phyloP scores from a whole-genome alignment of 2,329 filamentous ascomycete genomes.

The Botryotinia calthae region DNA sequence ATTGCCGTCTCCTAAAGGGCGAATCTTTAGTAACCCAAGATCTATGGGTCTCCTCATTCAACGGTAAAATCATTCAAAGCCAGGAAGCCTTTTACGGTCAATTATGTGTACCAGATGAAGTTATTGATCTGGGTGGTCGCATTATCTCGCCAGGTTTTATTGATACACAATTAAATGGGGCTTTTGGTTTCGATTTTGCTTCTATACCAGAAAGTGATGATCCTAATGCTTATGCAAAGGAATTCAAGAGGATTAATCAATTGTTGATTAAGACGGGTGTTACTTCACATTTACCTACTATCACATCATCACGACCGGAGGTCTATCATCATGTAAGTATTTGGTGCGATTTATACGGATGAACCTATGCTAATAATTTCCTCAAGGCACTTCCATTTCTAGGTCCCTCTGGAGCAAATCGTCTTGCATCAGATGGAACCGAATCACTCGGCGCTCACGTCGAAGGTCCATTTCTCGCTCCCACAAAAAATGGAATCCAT shows the following conservation, averaged over 20 bases:
- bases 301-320: constrained; percentile 76
- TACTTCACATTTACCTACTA: constrained; percentile 81
- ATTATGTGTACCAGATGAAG: constrained; percentile 65
- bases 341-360: no score
- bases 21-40: constrained; percentile 68
- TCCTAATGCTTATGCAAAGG: constrained; percentile 66
- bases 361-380: neutral
- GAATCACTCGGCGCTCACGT: constrained; percentile 89
- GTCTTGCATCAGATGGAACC: constrained; percentile 65
- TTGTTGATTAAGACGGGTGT: constrained; percentile 75
- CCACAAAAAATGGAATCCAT: constrained; percentile 84
- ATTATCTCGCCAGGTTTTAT: constrained; percentile 85
- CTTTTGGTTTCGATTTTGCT: constrained; percentile 91
- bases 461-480: constrained; percentile 84
- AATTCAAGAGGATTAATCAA: constrained; percentile 68
- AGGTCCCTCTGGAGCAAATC: constrained; percentile 62
- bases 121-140: constrained; percentile 76
- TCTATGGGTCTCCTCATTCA: constrained; percentile 81
- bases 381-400: constrained; percentile 68
- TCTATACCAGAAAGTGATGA: constrained; percentile 66
- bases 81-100: constrained; percentile 67
- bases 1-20: constrained; percentile 73
- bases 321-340: constrained; percentile 70
- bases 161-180: constrained; percentile 88
- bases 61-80: constrained; percentile 76